Base-by-base conservation (phyloP, 257 asterid species). In the Petunia axillaris region DNA sequence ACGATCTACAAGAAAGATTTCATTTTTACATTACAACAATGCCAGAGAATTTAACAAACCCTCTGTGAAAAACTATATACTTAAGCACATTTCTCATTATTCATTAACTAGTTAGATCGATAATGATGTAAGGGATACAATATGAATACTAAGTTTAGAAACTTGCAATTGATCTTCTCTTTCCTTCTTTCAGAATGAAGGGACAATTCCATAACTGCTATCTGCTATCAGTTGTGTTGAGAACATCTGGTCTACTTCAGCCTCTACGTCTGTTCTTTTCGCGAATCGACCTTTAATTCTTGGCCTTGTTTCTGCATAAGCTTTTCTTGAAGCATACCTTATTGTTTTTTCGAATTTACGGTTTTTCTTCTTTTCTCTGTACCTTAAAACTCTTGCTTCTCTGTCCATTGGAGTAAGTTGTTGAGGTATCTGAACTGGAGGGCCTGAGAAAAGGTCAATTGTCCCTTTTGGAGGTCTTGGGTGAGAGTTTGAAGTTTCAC, bases 271-370 rank as follows among this genome's bases (percentile, higher is more conserved):
- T n/a, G 88, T 85, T 80, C 95, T 81, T 52, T 94, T 94, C 0
- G 94, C 97, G 58, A 94, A 94, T 4, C 98, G 90, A 2, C 98
- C 98, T 86, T 92, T 94, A 64, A 94, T 83, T 80, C 98, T 87
- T 5, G 98, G 98, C 78, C 98, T 85, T 0, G 91, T 92, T 59
- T 94, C 98, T 13, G 98, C 98, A 44, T 94, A 94, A 4, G 98
- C 98, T 84, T 94, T 94, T 80, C 98, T 81, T 3, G 98, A 92
- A 0, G 98, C 98, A 36, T 94, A 94, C 80, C 98, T 70, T 4
- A 94, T 94, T 11, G 97, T 91, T 87, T 92, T 94, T 83, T 92
- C 98, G 63, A 94, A 94, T 76, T 85, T 94, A 39, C 98, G 84
- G 4, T 81, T 87, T 88, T 91, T 94, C 86, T 94, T 94, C 91